These are phyloP conservation scores for Termitomyces sp. DNA, from an alignment of 768 basidiomycete species.

Conservation along the genomic window DNA sequence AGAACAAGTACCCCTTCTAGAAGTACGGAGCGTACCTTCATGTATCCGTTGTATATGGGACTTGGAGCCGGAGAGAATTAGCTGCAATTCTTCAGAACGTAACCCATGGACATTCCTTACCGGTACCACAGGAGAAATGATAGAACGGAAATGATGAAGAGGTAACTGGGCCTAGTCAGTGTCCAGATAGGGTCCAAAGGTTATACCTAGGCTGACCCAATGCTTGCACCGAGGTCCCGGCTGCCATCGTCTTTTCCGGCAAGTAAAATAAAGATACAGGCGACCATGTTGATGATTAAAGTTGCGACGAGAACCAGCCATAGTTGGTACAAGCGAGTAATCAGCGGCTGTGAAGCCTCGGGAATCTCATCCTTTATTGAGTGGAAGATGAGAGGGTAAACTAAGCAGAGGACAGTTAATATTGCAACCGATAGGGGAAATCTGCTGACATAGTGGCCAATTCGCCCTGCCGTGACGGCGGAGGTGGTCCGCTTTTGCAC, in stretches of 20 bases:
- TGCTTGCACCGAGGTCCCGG: conserved; percentile 75
- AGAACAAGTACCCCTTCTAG: conserved; percentile 10
- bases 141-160: conserved; percentile 68
- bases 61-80: conserved; percentile 31
- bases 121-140: conserved; percentile 97
- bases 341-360: conserved; percentile 68
- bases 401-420: conserved; percentile 35
- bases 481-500: conserved; percentile 62
- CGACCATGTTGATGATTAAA: conserved; percentile 84
- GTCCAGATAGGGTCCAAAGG: conserved; percentile 13
- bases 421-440: conserved; percentile 6
- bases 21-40: conserved; percentile 61
- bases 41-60: conserved; percentile 96
- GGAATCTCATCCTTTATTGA: conserved; percentile 90
- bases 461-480: conserved; percentile 81
- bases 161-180: conserved; percentile 48
- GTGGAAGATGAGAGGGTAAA: conserved; percentile 93
- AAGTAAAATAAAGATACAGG: conserved; percentile 81
- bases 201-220: conserved; percentile 53
- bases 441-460: conserved; percentile 81
- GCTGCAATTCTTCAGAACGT: neutral
- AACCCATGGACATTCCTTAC: conserved; percentile 34
- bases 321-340: conserved; percentile 85
- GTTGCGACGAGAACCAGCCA: conserved; percentile 89
- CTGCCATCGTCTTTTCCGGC: conserved; percentile 73